Percentiles rank a stretch among this genome's conserved stretches.
Conservation (phyloP, 345 rosid genomes). For the Microcos paniculata region DNA sequence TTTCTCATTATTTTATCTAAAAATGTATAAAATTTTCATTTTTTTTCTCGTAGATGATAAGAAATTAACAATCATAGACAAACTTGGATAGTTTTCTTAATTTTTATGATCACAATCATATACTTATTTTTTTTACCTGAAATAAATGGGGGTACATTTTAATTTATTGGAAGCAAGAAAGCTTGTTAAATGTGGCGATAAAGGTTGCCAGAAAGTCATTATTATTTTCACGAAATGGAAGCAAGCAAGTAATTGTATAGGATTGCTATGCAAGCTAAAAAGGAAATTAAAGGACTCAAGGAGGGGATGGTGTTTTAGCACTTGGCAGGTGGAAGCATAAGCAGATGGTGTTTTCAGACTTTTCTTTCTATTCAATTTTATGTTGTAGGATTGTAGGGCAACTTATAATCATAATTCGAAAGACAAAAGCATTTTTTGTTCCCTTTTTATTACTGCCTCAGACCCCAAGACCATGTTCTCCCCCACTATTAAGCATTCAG, state of each 20-base stretch:
- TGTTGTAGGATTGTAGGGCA: slow-evolving; percentile 4
- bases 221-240: neutral
- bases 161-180: neutral
- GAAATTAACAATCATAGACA: neutral
- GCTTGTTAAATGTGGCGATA: neutral
- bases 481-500: neutral
- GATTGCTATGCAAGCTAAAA: neutral
- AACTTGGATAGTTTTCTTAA: neutral
- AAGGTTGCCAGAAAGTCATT: neutral
- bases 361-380: neutral
- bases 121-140: neutral
- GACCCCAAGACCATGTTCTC: neutral
- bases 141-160: neutral
- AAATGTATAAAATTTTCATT: neutral
- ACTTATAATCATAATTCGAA: slow-evolving; percentile 4
- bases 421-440: neutral
- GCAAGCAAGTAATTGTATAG: neutral
- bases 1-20: no score
- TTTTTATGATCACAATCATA: neutral
- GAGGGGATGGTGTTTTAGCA: neutral
- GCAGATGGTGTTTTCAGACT: neutral
- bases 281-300: no score
- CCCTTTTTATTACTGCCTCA: neutral
- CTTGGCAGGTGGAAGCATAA: neutral
- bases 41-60: no score